Percentiles rank a stretch among this genome's conserved stretches.
Evolutionary conservation across 2,329 filamentous ascomycete genomes (phyloP).

Genomic region (Penicillium paneum): DNA sequence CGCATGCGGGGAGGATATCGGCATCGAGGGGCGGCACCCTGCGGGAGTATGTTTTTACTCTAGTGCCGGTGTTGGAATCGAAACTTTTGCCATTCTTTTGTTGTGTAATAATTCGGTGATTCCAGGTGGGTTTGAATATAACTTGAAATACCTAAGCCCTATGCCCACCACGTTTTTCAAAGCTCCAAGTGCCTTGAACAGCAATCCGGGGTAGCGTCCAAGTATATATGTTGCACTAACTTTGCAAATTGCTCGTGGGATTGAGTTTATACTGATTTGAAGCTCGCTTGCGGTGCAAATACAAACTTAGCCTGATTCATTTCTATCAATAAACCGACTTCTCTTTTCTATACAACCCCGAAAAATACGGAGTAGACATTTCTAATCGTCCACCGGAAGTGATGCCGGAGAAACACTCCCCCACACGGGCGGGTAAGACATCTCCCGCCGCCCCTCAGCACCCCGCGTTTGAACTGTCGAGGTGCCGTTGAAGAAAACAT

Average conservation of each 20-base stretch:
- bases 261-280: background rate
- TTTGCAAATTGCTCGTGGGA: background rate
- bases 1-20: conserved; percentile 17
- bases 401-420: conserved; percentile 6
- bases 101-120: background rate
- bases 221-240: background rate
- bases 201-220: background rate
- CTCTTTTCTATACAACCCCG: background rate
- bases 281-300: background rate
- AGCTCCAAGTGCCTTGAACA: background rate
- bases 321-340: background rate
- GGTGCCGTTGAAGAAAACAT: background rate
- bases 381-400: background rate
- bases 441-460: conserved; percentile 1
- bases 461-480: background rate
- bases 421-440: conserved; percentile 3
- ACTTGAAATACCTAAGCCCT: background rate
- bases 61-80: background rate
- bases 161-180: background rate
- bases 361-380: background rate
- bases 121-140: background rate
- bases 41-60: conserved; percentile 1
- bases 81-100: background rate
- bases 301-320: background rate
- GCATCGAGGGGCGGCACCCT: conserved; percentile 22